Percentiles rank a stretch among this genome's conserved stretches.
Conservation (phyloP, 208 protist species). For the Crithidia expoeki region DNA sequence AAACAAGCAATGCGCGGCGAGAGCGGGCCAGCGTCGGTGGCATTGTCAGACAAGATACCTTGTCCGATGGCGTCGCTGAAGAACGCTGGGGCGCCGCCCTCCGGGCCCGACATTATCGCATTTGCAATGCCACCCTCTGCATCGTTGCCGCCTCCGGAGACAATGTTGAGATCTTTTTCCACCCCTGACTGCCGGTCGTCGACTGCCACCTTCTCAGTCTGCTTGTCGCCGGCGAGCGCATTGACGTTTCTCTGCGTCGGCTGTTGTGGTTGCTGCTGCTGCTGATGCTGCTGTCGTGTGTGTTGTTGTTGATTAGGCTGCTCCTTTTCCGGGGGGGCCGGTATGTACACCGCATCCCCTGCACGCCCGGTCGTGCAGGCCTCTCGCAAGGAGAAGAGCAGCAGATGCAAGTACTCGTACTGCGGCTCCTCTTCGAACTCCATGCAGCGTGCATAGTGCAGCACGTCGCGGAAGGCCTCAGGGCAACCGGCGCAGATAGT, state of each 20-base stretch:
- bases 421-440: constrained; percentile 78
- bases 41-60: constrained; percentile 42
- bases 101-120: constrained; percentile 4
- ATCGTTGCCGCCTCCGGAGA: constrained; percentile 7
- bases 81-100: constrained; percentile 23
- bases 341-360: not conserved
- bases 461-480: constrained; percentile 60
- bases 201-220: not conserved
- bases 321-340: constrained; percentile 11
- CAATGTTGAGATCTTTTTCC: constrained; percentile 22
- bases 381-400: constrained; percentile 50
- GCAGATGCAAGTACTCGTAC: constrained; percentile 63
- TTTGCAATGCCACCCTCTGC: constrained; percentile 14
- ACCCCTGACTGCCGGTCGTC: not conserved
- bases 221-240: not conserved
- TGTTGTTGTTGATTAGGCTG: not conserved
- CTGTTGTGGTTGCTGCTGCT: constrained; percentile 22
- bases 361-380: constrained; percentile 1
- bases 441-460: constrained; percentile 69
- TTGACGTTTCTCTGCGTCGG: constrained; percentile 9
- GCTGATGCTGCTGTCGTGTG: not conserved
- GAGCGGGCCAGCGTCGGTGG: constrained; percentile 32
- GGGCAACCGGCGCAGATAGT: constrained; percentile 63
- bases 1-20: constrained; percentile 35
- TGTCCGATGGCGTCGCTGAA: constrained; percentile 42